Evolutionary conservation across 139 green algal species (phyloP).

Genomic region (Tetradesmus lagerheimii): DNA sequence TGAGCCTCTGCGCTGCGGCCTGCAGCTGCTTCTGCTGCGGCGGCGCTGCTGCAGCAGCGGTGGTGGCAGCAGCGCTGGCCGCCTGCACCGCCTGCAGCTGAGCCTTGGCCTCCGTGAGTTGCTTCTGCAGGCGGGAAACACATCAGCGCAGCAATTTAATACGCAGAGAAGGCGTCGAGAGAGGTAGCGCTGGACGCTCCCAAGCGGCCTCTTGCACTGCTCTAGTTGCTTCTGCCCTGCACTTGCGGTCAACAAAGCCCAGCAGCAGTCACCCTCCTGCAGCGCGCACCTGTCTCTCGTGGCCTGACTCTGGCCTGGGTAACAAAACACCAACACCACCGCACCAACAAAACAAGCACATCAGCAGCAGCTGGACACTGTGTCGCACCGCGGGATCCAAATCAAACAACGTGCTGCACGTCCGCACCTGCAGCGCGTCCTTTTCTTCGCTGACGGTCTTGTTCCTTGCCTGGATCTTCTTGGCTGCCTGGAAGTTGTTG

Average conservation of each 20-base stretch:
- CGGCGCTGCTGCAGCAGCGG: background rate
- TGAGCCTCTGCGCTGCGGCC: background rate
- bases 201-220: too few species aligned
- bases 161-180: background rate
- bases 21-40: slow-evolving; percentile 9
- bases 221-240: too few species aligned
- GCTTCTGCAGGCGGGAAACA: background rate
- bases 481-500: background rate
- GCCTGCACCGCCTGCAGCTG: background rate
- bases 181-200: too few species aligned
- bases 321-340: too few species aligned
- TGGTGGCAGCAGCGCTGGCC: background rate
- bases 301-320: too few species aligned
- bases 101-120: background rate
- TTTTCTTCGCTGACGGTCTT: background rate
- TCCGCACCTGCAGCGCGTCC: background rate
- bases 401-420: background rate
- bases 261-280: too few species aligned
- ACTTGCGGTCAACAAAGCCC: too few species aligned
- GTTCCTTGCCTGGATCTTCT: slow-evolving; percentile 5
- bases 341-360: too few species aligned
- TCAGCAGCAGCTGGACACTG: too few species aligned
- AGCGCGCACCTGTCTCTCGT: too few species aligned
- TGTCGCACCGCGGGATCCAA: too few species aligned
- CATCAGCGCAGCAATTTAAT: background rate